Evolutionary conservation across 495 filamentous ascomycete species (phyloP), one percentile per base, ranked within the genome.

Genomic region (Usnea hakonensis): DNA sequence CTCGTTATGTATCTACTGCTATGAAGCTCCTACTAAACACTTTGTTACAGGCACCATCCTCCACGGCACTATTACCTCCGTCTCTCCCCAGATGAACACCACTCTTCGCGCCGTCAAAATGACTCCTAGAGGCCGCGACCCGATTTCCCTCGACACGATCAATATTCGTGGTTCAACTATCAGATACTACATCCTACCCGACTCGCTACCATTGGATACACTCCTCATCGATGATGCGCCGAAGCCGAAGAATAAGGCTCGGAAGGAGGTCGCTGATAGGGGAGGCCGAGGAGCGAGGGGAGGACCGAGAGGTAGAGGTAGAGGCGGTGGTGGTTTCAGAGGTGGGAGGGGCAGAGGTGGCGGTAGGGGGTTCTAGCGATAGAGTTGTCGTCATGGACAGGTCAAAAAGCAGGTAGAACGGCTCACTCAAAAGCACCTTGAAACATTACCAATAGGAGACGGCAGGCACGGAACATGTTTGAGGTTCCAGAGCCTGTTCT

Each of bases 181-280:
- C 69, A 84, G 93, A 65, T 96, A 96, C 75, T 90, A 87, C 73
- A 94, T 97, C 70, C 86, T 97, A 6, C 94, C 94, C 36, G 94
- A 98, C 76, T 92, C 87, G 54, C 82, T 98, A 60, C 94, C 92
- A 21, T 82, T 98, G 52, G 94, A 98, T 72, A 95, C 92, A 17
- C 82, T 98, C 37, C 79, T 98, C 17, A 90, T 98, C 61, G 94
- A 98, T 69, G 94, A 98, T 74, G 85, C 90, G 58, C 90, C 92
- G 37, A 98, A 98, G 78, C 93, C 94, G 55, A 97, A 97, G 86
- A 97, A 98, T 76, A 97, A 97, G 85, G 93, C 94, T 35, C 80
- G 94, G 70, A 98, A 98, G 81, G 95, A 98, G 76, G 77, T 65
- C 10, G 80, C 85, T 35, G 88, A 89, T 67, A 77, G 84, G 58